A percentile compares a stretch with the other conserved stretches of the same genome.
These are phyloP conservation scores for Astrephomene gubernaculifera DNA, from an alignment of 139 green algal genomes.

Conservation along the genomic window DNA sequence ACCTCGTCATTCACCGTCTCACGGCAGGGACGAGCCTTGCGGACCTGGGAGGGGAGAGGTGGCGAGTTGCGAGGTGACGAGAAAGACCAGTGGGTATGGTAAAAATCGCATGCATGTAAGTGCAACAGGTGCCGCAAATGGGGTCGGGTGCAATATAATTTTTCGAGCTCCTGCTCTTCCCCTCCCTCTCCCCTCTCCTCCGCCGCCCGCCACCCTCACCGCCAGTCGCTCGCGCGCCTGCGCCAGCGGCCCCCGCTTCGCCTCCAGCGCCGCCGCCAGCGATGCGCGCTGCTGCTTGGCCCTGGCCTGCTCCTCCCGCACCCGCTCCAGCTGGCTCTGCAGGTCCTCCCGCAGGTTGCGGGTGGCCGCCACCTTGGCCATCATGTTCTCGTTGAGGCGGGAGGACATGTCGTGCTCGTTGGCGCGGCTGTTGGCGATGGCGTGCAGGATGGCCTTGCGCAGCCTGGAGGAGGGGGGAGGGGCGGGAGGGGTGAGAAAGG, in stretches of 20 bases:
- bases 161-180: too few relatives aligned
- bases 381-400: slow-evolving; percentile 54
- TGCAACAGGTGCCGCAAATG: too few relatives aligned
- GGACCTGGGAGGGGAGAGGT: slow-evolving; percentile 7
- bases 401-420: slow-evolving; percentile 50
- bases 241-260: slow-evolving; percentile 52
- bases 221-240: slow-evolving; percentile 60
- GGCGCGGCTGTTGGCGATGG: slow-evolving; percentile 46
- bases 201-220: too few relatives aligned
- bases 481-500: neutral
- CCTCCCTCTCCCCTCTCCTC: too few relatives aligned
- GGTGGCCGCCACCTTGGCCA: slow-evolving; percentile 48
- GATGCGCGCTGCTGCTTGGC: slow-evolving; percentile 38
- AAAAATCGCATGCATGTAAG: too few relatives aligned
- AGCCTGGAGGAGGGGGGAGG: neutral
- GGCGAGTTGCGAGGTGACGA: too few relatives aligned
- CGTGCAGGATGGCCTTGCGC: slow-evolving; percentile 42
- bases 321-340: slow-evolving; percentile 30
- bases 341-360: slow-evolving; percentile 37
- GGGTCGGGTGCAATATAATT: too few relatives aligned
- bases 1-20: slow-evolving; percentile 62
- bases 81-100: too few relatives aligned
- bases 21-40: slow-evolving; percentile 47
- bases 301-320: slow-evolving; percentile 45
- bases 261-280: slow-evolving; percentile 51